Conservation (phyloP, 2,329 filamentous ascomycete species). For the Trichoderma sp. region DNA sequence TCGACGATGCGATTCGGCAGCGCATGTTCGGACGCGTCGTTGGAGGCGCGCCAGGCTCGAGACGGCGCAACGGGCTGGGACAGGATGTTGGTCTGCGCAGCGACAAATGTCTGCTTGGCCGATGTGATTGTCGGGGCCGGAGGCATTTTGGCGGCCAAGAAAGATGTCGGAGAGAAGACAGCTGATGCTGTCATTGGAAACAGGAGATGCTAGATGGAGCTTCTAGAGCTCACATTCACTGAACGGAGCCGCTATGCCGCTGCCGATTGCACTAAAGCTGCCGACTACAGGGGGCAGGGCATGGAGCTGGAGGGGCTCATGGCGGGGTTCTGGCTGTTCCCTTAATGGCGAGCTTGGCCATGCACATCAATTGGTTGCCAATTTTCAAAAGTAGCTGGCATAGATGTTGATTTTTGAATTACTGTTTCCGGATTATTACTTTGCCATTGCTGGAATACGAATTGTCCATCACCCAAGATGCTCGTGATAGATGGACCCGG, state of each 20-base stretch:
- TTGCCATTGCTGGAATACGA: background rate
- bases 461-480: background rate
- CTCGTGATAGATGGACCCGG: background rate
- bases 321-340: background rate
- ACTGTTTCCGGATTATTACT: too few relatives aligned
- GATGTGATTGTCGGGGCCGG: slow-evolving; percentile 57
- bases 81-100: slow-evolving; percentile 62
- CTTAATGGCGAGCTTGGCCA: background rate
- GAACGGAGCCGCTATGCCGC: background rate
- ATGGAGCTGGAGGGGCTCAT: background rate
- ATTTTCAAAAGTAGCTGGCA: background rate
- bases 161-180: background rate
- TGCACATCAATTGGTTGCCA: background rate
- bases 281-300: background rate
- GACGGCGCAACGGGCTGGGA: slow-evolving; percentile 61
- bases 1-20: slow-evolving; percentile 55
- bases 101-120: slow-evolving; percentile 66
- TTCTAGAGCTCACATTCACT: background rate
- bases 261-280: background rate
- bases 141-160: slow-evolving; percentile 4
- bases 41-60: slow-evolving; percentile 52
- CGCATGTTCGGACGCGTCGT: slow-evolving; percentile 45
- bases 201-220: background rate
- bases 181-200: background rate
- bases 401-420: too few relatives aligned